phyloP scores from a whole-genome alignment of 257 asterid species.

The Solanum medicagineum region DNA sequence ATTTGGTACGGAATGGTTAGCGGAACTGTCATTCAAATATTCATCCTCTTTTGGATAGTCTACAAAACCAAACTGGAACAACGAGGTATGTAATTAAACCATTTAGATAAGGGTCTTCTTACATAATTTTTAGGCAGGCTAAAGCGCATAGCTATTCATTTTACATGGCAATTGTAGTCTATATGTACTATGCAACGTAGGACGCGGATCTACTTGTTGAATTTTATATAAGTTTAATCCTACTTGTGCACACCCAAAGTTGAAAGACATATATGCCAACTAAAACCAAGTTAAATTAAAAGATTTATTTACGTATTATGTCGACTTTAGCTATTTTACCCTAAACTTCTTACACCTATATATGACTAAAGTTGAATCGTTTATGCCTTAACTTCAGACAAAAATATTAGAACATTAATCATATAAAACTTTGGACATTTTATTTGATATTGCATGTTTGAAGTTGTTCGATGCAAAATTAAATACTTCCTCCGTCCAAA shows the following conservation, averaged over 20 bases:
- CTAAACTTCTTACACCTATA: neutral
- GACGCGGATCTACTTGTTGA: too few relatives aligned
- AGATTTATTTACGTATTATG: neutral
- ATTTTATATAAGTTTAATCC: too few relatives aligned
- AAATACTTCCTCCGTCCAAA: too few relatives aligned
- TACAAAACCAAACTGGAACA: conserved; percentile 12
- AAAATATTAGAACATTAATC: neutral
- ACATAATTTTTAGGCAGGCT: neutral
- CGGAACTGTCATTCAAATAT: conserved; percentile 4
- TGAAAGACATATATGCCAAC: too few relatives aligned
- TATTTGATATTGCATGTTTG: neutral
- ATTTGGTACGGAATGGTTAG: conserved; percentile 9
- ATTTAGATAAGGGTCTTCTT: neutral
- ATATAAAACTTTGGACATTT: neutral
- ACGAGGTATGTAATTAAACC: neutral
- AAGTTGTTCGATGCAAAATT: neutral
- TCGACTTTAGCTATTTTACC: neutral
- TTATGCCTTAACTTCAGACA: neutral
- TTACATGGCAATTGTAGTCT: too few relatives aligned
- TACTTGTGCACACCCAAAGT: too few relatives aligned
- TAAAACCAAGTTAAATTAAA: neutral
- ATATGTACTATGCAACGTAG: too few relatives aligned
- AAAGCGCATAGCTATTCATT: too few relatives aligned
- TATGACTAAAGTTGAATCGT: neutral
- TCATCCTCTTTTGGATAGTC: conserved; percentile 3